These are phyloP conservation scores for Dissophora globulifera DNA, from an alignment of 192 early-diverging fungal species.

Conservation along the genomic window DNA sequence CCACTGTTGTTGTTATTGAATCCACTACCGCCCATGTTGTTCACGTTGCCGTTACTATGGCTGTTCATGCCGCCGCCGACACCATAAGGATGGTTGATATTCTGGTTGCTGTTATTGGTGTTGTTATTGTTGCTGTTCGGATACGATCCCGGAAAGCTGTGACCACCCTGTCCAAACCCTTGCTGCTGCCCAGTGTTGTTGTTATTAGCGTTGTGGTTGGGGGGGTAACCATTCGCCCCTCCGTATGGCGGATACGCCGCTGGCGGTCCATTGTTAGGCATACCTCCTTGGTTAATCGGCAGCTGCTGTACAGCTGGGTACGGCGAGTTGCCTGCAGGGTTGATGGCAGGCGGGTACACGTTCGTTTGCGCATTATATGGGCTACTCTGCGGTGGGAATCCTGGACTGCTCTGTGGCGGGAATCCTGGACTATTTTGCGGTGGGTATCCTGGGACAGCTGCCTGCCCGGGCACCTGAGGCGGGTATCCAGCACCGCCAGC, in stretches of 20 bases:
- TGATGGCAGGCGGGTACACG: too few relatives aligned
- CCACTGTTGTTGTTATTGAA: conserved; percentile 25
- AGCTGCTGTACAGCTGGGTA: conserved; percentile 21
- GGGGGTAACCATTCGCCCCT: conserved; percentile 20
- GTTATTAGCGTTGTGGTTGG: conserved; percentile 18
- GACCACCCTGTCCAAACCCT: neutral
- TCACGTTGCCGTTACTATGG: conserved; percentile 29
- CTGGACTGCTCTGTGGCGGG: conserved; percentile 8
- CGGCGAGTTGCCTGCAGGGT: too few relatives aligned
- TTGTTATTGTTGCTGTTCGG: conserved; percentile 7
- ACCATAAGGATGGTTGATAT: conserved; percentile 1
- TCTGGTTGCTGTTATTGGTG: conserved; percentile 13
- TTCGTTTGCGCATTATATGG: neutral
- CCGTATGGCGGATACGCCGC: conserved; percentile 34
- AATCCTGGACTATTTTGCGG: conserved; percentile 3
- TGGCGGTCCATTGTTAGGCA: conserved; percentile 17
- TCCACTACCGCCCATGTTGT: conserved; percentile 18
- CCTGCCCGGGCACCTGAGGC: conserved; percentile 15
- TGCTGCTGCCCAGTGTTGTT: conserved; percentile 4
- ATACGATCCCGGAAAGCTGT: neutral
- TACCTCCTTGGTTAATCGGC: conserved; percentile 20
- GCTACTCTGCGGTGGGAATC: neutral
- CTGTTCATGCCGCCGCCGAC: conserved; percentile 14
- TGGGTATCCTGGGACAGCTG: neutral
- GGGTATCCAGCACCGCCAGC: conserved; percentile 15